A percentile compares a stretch with the other conserved stretches of the same genome.
Evolutionary conservation across 305 asterid species (phyloP).

Genomic region (Striga hermonthica): DNA sequence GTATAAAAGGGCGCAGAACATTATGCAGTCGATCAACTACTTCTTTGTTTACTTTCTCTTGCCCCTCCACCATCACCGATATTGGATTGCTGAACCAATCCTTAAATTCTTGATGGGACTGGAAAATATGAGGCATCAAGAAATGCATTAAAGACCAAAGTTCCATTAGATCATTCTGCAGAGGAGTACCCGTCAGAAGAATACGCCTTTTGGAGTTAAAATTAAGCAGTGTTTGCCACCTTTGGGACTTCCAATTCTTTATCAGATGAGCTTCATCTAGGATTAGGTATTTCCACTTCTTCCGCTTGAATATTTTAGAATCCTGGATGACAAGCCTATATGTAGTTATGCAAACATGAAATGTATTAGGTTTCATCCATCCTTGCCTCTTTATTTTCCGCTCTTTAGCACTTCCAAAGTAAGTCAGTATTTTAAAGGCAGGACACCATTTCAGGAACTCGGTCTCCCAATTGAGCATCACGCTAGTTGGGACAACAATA

Average conservation of each 20-base stretch:
- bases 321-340: constrained; percentile 98
- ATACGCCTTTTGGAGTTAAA: constrained; percentile 98
- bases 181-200: constrained; percentile 95
- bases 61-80: constrained; percentile 98
- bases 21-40: constrained; percentile 97
- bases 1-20: constrained; percentile 97
- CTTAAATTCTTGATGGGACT: constrained; percentile 99
- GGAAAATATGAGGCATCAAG: constrained; percentile 98
- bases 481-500: constrained; percentile 99
- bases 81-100: constrained; percentile 99
- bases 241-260: constrained; percentile 98
- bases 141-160: constrained; percentile 99
- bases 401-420: constrained; percentile 99
- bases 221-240: constrained; percentile 99
- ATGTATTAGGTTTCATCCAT: constrained; percentile 92
- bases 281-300: constrained; percentile 98
- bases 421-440: constrained; percentile 96
- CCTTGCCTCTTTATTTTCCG: constrained; percentile 95
- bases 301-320: constrained; percentile 91
- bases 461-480: constrained; percentile 89
- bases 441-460: constrained; percentile 97
- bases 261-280: constrained; percentile 98
- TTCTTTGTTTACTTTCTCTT: constrained; percentile 93
- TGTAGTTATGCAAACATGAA: constrained; percentile 96
- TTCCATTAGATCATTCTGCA: constrained; percentile 99